Conservation (phyloP, 208 protist species). For the Leishmania amazonensis region DNA sequence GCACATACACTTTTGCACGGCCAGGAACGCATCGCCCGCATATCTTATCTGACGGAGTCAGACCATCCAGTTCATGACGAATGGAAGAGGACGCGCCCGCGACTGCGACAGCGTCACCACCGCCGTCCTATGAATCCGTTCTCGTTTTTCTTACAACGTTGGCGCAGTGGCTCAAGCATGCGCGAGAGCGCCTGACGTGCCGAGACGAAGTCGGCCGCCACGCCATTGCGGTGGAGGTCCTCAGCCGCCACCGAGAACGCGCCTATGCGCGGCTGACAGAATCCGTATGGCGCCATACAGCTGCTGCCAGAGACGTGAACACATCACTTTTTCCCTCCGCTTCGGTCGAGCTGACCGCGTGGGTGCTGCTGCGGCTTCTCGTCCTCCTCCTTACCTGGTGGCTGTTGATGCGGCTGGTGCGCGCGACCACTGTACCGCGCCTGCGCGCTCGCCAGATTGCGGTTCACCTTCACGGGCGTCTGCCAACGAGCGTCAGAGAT, state of each 20-base stretch:
- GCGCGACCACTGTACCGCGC: background rate
- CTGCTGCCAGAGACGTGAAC: background rate
- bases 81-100: background rate
- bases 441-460: constrained; percentile 9
- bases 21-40: background rate
- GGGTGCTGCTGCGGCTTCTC: constrained; percentile 2
- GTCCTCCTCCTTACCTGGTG: constrained; percentile 5
- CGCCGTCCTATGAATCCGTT: constrained; percentile 8
- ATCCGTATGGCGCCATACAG: background rate
- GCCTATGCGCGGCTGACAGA: background rate
- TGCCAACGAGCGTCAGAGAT: background rate
- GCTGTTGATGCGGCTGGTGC: constrained; percentile 7
- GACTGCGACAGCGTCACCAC: background rate
- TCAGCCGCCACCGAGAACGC: background rate
- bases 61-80: background rate
- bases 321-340: constrained; percentile 5
- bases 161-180: constrained; percentile 5
- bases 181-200: constrained; percentile 10
- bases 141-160: constrained; percentile 2
- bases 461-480: background rate
- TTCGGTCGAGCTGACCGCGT: constrained; percentile 2
- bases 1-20: background rate
- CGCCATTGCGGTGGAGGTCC: constrained; percentile 2
- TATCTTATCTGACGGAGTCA: background rate
- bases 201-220: background rate